Evolutionary conservation across 1,139 yeast species (phyloP), one percentile per base, ranked within the genome.

Genomic region (Blastobotrys indianensis): DNA sequence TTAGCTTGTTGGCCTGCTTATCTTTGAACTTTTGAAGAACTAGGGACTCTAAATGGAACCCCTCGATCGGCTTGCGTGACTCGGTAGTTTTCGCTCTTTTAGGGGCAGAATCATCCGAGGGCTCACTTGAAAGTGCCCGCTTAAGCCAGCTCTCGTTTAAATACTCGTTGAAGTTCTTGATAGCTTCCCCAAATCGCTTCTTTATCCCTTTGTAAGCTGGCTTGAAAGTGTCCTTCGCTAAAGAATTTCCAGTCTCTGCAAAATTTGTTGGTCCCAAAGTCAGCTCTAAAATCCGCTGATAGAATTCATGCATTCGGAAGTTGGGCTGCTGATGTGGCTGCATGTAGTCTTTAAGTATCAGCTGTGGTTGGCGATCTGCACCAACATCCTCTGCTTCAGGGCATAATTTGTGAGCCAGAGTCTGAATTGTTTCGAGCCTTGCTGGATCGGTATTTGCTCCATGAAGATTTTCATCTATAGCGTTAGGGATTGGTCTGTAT

Each of bases 281-380:
- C 25, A 20, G 25, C 30, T 35, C 38, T 11, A 35, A 8, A 8
- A 35, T 15, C 29, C 12, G 15, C 50, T 76, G 74, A 62, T 79
- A 82, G 57, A 81, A 84, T 69, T 79, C 81, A 49, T 79, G 80
- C 37, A 88, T 63, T 1, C 75, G 67, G 0, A 95, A 95, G 59
- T 85, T 87, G 10, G 74, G 7, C 7, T 20, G 25, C 7, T 20
- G 25, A 20, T 20, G 25, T 7, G 25, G 25, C 25, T 20, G 25
- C 25, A 20, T 20, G 7, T 20, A 20, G 25, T 20, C 25, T 7
- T 20, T 20, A 4, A 20, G 25, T 20, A 20, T 20, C 4, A 20
- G 25, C 25, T 20, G 25, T 20, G 25, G 25, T 20, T 20, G 25
- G 7, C 25, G 25, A 20, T 20, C 7, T 4, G 6, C 25, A 20